phyloP scores from a whole-genome alignment of 306 rosid species.

The Clitoria ternatea region DNA sequence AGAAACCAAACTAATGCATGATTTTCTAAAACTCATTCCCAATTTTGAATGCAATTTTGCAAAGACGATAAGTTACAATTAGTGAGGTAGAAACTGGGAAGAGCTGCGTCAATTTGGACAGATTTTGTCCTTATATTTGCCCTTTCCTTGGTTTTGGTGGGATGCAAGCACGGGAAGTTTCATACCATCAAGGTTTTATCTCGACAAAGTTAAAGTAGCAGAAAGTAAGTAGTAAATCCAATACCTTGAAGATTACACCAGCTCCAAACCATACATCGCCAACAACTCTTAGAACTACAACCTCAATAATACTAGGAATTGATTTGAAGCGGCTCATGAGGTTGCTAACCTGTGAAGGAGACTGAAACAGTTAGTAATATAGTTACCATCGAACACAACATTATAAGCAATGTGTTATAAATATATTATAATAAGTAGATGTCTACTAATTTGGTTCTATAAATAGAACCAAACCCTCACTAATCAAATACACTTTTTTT shows the following conservation, averaged over 20 bases:
- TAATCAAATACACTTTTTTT: too few relatives aligned
- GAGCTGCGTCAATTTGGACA: background rate
- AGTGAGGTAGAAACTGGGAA: background rate
- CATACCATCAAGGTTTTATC: background rate
- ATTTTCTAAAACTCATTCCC: background rate
- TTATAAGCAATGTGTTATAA: background rate
- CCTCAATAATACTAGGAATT: conserved; percentile 86
- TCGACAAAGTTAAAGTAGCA: background rate
- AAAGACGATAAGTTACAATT: background rate
- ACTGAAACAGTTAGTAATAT: conserved; percentile 16
- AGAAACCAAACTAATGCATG: background rate
- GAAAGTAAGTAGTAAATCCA: conserved; percentile 1
- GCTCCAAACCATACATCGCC: conserved; percentile 96
- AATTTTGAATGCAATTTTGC: background rate
- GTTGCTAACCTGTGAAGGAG: conserved; percentile 55
- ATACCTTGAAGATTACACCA: conserved; percentile 77
- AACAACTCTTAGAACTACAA: conserved; percentile 78
- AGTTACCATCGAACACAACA: conserved; percentile 11
- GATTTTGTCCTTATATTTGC: background rate
- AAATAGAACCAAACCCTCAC: too few relatives aligned
- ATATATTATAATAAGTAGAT: too few relatives aligned
- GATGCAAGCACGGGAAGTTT: background rate
- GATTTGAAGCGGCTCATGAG: conserved; percentile 87
- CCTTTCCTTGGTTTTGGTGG: background rate
- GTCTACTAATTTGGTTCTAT: too few relatives aligned